Percentiles rank a stretch among this genome's conserved stretches.
These are phyloP conservation scores for Fusarium sambucinum DNA, from an alignment of 2,329 filamentous ascomycete genomes.

Conservation along the genomic window DNA sequence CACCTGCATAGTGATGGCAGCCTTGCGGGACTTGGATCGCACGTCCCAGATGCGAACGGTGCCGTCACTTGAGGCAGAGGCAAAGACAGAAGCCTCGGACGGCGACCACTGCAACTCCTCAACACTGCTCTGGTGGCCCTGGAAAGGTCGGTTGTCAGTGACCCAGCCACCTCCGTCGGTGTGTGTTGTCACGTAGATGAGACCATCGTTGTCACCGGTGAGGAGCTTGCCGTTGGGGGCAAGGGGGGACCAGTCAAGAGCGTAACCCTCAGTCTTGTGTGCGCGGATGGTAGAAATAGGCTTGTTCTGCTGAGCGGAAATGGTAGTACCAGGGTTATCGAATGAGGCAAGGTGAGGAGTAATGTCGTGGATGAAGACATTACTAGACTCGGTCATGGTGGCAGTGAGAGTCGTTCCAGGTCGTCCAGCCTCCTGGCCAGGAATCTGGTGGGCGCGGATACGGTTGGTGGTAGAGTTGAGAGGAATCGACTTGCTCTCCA, in stretches of 20 bases:
- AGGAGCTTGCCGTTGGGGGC: slow-evolving; percentile 85
- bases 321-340: slow-evolving; percentile 84
- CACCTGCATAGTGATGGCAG: slow-evolving; percentile 88
- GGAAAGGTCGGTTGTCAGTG: slow-evolving; percentile 85
- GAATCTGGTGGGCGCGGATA: slow-evolving; percentile 86
- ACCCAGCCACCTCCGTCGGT: slow-evolving; percentile 91
- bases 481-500: slow-evolving; percentile 92
- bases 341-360: slow-evolving; percentile 90
- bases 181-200: slow-evolving; percentile 88
- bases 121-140: slow-evolving; percentile 85
- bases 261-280: slow-evolving; percentile 95
- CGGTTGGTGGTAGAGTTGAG: slow-evolving; percentile 91
- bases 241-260: slow-evolving; percentile 90
- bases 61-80: slow-evolving; percentile 92
- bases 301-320: slow-evolving; percentile 87
- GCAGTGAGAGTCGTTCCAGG: slow-evolving; percentile 88
- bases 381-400: slow-evolving; percentile 89
- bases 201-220: slow-evolving; percentile 90
- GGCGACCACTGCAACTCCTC: slow-evolving; percentile 99
- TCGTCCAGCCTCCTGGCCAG: slow-evolving; percentile 75
- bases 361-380: slow-evolving; percentile 94
- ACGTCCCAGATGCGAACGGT: slow-evolving; percentile 97
- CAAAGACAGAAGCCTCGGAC: slow-evolving; percentile 91
- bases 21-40: slow-evolving; percentile 86
- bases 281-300: slow-evolving; percentile 88